Conservation (phyloP, 306 rosid species). For the Astragalus glycyphyllos region DNA sequence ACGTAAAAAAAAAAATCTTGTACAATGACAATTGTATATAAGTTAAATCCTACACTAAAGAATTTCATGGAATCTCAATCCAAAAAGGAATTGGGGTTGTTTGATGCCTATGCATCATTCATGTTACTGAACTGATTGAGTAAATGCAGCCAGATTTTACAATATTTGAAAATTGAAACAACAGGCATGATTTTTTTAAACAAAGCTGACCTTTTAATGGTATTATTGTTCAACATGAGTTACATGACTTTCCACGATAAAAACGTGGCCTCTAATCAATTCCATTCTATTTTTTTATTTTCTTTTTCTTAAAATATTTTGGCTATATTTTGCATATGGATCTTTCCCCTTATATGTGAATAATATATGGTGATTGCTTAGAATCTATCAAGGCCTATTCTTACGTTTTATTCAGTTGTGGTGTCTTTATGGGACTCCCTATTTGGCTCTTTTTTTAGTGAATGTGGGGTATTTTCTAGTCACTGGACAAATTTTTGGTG, state of each 20-base stretch:
- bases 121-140: slow-evolving; percentile 2
- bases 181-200: background rate
- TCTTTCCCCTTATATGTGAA: background rate
- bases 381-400: background rate
- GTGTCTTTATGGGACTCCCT: background rate
- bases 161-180: slow-evolving; percentile 1
- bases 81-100: background rate
- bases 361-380: background rate
- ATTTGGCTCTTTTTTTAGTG: background rate
- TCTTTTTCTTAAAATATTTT: no score
- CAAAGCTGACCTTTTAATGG: background rate
- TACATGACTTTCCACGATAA: background rate
- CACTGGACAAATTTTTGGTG: background rate
- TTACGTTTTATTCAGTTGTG: slow-evolving; percentile 5
- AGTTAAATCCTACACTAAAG: background rate
- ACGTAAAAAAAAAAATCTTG: no score
- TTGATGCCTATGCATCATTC: background rate
- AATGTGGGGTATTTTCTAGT: background rate
- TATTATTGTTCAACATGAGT: background rate
- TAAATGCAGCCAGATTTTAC: background rate
- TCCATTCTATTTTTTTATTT: background rate
- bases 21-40: no score
- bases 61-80: background rate
- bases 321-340: background rate
- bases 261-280: background rate